phyloP scores from a whole-genome alignment of 2,329 filamentous ascomycete species.

The Alternaria brassicae region DNA sequence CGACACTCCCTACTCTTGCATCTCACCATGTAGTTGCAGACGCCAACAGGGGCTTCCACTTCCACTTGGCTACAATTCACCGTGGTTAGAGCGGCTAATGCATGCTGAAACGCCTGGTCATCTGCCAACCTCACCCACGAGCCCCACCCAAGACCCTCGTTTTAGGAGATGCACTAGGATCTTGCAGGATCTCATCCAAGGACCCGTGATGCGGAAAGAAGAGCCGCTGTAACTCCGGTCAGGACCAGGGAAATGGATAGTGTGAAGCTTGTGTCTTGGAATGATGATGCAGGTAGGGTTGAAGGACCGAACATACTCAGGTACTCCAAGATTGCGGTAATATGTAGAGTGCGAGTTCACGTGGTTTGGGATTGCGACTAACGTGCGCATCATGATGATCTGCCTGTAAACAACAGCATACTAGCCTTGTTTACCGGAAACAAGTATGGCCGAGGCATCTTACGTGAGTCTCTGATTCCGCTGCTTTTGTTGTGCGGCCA shows the following conservation, averaged over 20 bases:
- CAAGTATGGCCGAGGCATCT: background rate
- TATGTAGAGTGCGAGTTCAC: background rate
- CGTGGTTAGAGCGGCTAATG: conserved; percentile 1
- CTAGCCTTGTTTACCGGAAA: background rate
- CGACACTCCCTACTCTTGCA: background rate
- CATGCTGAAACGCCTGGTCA: background rate
- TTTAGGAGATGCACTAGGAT: conserved; percentile 12
- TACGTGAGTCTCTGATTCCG: background rate
- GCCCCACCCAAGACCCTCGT: conserved; percentile 5
- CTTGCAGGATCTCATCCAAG: conserved; percentile 7
- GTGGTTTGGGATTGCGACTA: background rate
- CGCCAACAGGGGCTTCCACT: background rate
- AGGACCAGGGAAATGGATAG: background rate
- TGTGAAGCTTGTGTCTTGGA: background rate
- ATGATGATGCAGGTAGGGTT: conserved; percentile 1
- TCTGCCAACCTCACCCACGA: conserved; percentile 1
- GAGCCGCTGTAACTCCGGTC: conserved; percentile 2
- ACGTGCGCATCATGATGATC: background rate
- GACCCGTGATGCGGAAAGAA: conserved; percentile 5
- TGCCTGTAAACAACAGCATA: background rate
- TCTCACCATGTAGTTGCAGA: background rate
- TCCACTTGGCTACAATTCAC: conserved; percentile 7
- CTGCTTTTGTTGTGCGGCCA: background rate
- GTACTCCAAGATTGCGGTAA: background rate
- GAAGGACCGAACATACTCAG: background rate